Evolutionary conservation across 129 eudicot species (phyloP), one percentile per base, ranked within the genome.

Genomic region (Logfia minima): DNA sequence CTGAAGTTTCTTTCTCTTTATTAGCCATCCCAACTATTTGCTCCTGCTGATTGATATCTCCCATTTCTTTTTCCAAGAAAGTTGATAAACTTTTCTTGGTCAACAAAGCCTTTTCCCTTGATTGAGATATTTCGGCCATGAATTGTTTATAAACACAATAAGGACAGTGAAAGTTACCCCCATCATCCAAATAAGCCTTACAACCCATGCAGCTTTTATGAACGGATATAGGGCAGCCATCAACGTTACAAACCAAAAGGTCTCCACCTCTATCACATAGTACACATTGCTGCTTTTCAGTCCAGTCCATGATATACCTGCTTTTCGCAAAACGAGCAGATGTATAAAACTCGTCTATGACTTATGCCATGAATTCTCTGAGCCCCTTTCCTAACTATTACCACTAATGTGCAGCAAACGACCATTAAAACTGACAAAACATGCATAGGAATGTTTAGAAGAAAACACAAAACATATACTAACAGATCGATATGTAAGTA

Each of bases 201-300:
- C 81, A 85, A 52, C 86, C 94, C 88, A 91, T 69, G 87, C 97
- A 91, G 59, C 74, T 61, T 68, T 83, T 70, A 78, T 91, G 97
- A 52, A 88, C 87, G 24, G 84, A 76, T 19, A 88, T 28, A 31
- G 92, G 97, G 79, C 97, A 91, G 70, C 88, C 84, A 26, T 80
- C 85, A 13, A 73, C 84, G 24, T 61, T 66, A 81, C 94, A 91
- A 70, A 85, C 77, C 86, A 88, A 80, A 62, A 91, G 73, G 24
- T 91, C 82, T 19, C 85, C 94, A 0, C 88, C 87, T 61, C 69
- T 74, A n/a, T 83, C 64, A 78, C 94, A 91, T 75, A 75, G 79
- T 51, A 91, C 52, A 77, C 97, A 91, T 32, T 64, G 14, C 61
- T 75, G 61, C 14, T 72, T 78, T 41, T 83, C 88, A 28, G 77